phyloP scores from a whole-genome alignment of 306 rosid species.

The Macrotyloma uniflorum region DNA sequence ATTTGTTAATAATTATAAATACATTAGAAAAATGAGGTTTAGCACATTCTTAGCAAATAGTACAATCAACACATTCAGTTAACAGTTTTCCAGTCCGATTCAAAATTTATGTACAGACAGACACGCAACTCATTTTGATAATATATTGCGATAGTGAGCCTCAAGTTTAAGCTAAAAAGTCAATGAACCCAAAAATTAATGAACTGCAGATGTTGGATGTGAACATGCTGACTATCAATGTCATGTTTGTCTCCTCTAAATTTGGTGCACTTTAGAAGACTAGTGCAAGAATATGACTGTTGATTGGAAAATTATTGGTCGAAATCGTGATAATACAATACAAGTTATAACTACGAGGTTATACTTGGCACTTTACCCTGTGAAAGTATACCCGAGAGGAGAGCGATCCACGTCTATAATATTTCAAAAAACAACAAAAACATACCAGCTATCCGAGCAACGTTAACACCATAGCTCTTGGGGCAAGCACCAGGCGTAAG shows the following conservation, averaged over 20 bases:
- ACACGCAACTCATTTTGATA: neutral
- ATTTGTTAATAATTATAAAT: neutral
- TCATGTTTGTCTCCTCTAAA: neutral
- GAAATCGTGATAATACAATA: neutral
- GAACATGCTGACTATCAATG: conserved; percentile 13
- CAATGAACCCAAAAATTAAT: conserved; percentile 15
- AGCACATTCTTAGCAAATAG: neutral
- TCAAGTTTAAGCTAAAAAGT: neutral
- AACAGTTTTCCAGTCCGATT: conserved; percentile 16
- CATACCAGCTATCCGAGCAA: conserved; percentile 93
- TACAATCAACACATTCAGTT: neutral
- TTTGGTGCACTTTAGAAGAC: neutral
- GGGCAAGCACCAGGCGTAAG: conserved; percentile 89
- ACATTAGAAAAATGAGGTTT: neutral
- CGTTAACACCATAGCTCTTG: conserved; percentile 95
- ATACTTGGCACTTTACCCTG: neutral
- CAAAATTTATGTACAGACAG: neutral
- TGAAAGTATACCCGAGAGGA: neutral
- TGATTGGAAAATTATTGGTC: neutral
- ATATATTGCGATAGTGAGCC: neutral
- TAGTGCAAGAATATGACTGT: neutral
- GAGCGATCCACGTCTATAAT: neutral
- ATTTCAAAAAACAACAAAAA: conserved; percentile 17
- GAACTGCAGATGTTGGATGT: conserved; percentile 10
- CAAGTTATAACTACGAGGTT: neutral